These are phyloP conservation scores for Leccinum ponderosum DNA, from an alignment of 1,284 basidiomycete genomes.

Conservation along the genomic window DNA sequence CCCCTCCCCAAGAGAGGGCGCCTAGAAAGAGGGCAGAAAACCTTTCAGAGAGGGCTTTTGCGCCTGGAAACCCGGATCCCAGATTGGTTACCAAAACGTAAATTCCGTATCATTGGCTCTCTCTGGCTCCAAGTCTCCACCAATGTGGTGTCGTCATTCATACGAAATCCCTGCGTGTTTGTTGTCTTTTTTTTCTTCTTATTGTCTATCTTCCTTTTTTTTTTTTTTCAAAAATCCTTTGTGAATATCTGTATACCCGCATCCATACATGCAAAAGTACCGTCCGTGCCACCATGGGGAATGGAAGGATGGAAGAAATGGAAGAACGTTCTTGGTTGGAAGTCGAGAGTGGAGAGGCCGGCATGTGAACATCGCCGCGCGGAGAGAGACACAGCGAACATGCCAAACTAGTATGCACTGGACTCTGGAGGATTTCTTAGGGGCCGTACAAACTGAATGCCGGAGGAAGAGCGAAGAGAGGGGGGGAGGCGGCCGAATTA, in stretches of 20 bases:
- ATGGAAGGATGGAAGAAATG: constrained; percentile 3
- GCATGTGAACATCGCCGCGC: constrained; percentile 9
- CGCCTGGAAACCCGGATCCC: neutral
- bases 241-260: neutral
- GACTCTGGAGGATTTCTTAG: neutral
- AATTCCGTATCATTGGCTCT: neutral
- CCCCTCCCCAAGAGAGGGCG: neutral
- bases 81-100: constrained; percentile 17
- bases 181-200: neutral
- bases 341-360: constrained; percentile 2
- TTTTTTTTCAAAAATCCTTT: neutral
- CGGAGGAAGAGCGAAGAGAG: neutral
- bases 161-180: neutral
- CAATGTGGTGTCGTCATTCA: neutral
- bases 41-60: neutral
- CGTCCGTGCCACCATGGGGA: constrained; percentile 10
- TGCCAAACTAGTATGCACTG: neutral
- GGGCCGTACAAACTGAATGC: neutral
- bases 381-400: neutral
- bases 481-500: neutral
- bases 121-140: neutral
- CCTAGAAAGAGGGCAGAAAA: neutral
- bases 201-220: neutral
- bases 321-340: neutral
- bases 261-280: neutral